Evolutionary conservation across 1,284 basidiomycete genomes (phyloP), one percentile per base, ranked within the genome.

Genomic region (Pyrrhoderma noxium): DNA sequence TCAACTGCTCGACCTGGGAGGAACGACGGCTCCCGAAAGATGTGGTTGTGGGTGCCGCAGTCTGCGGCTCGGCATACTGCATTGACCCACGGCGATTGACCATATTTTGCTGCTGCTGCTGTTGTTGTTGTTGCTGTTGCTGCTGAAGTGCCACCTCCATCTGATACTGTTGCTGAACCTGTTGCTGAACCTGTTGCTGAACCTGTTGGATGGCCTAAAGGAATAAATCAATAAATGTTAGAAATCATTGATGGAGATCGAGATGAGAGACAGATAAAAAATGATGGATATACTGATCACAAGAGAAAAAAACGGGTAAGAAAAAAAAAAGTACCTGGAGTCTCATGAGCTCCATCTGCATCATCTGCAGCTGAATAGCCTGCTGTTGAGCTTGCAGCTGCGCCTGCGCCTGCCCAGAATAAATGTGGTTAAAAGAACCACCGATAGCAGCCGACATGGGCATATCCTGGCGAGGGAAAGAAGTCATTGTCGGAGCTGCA

Each of bases 381-480:
- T 69, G 74, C n/a, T 43, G 39, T 57, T 57, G 52, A 52, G 65
- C 63, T 55, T 77, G 73, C 43, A 70, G 61, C 56, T 73, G 75
- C 39, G 62, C 64, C 51, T 69, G 74, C 58, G 70, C 60, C 57
- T 69, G 60, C 22, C 65, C 65, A 19, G 79, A 77, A 59, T 78
- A 74, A 49, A 74, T 61, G 43, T 76, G 70, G 64, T 79, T 81
- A 64, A 74, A 76, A 55, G 73, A 70, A 43, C 78, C 76, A 63
- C 88, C 84, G 57, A 84, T 77, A 49, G 84, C 76, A 41, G 85
- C 75, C 54, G 85, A 84, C 71, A 84, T 76, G 45, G 84, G 79
- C 42, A 69, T 58, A 47, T 66, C 61, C 57, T 69, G 74, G 56
- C 77, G 71, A 57, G 82, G 62, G 62, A 77, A 77, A 72, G 86